Evolutionary conservation across 805 yeast genomes (phyloP).

Genomic region (Tetrapisispora pingtungensis): DNA sequence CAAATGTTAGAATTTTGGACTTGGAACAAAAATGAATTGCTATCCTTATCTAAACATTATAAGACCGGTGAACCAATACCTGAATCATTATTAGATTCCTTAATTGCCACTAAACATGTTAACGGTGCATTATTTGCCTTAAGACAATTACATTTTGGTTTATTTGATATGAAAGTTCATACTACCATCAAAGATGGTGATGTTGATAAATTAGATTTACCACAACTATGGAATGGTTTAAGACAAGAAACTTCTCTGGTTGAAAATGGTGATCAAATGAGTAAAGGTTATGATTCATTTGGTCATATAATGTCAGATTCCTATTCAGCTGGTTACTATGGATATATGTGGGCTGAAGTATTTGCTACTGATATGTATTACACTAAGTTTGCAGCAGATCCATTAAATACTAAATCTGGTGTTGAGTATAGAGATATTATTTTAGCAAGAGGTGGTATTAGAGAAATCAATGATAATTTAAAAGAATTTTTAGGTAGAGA

Average conservation of each 20-base stretch:
- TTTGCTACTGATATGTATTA: constrained; percentile 78
- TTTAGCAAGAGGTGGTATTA: constrained; percentile 61
- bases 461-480: constrained; percentile 57
- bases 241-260: constrained; percentile 54
- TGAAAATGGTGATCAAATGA: constrained; percentile 41
- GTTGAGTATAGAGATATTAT: constrained; percentile 59
- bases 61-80: constrained; percentile 47
- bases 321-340: constrained; percentile 79
- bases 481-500: constrained; percentile 62
- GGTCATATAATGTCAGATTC: constrained; percentile 76
- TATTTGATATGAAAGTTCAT: constrained; percentile 69
- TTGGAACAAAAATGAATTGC: constrained; percentile 59
- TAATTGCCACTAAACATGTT: constrained; percentile 60
- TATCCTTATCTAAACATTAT: constrained; percentile 55
- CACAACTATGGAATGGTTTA: constrained; percentile 52
- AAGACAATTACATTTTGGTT: constrained; percentile 70
- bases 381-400: constrained; percentile 55
- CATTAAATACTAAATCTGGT: constrained; percentile 55
- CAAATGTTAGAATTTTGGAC: constrained; percentile 86
- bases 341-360: constrained; percentile 77
- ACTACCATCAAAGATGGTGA: constrained; percentile 31
- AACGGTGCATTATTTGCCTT: constrained; percentile 62
- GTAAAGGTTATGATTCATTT: constrained; percentile 67
- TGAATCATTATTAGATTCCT: constrained; percentile 45
- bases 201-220: constrained; percentile 38